These are phyloP conservation scores for Trichosanthes cucumerina DNA, from an alignment of 306 rosid genomes.

Conservation along the genomic window DNA sequence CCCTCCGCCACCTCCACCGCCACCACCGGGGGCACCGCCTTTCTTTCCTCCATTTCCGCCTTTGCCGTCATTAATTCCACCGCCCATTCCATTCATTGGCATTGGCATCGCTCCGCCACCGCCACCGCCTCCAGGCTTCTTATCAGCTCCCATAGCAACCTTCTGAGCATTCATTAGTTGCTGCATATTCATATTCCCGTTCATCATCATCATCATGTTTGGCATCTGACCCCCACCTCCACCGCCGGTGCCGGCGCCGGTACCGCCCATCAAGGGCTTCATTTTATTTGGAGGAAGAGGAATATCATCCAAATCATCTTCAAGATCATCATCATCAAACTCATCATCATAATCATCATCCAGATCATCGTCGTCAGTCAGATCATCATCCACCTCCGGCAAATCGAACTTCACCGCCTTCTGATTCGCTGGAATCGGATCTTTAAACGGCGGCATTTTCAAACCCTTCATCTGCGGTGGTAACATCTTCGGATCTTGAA, in stretches of 20 bases:
- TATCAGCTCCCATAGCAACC: conserved; percentile 12
- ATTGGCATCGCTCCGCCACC: conserved; percentile 14
- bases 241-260: conserved; percentile 8
- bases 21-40: conserved; percentile 22
- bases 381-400: conserved; percentile 43
- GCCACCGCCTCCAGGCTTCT: background rate
- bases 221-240: conserved; percentile 1
- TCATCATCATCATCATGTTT: conserved; percentile 28
- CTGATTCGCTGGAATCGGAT: conserved; percentile 26
- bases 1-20: conserved; percentile 21
- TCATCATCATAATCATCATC: conserved; percentile 31
- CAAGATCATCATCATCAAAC: conserved; percentile 22
- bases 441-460: conserved; percentile 26
- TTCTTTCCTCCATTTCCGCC: conserved; percentile 40
- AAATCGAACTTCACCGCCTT: conserved; percentile 46
- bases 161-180: conserved; percentile 37
- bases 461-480: conserved; percentile 44
- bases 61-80: conserved; percentile 24
- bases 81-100: conserved; percentile 20
- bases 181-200: conserved; percentile 16
- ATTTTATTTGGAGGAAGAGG: conserved; percentile 27
- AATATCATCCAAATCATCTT: conserved; percentile 42
- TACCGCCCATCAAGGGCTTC: conserved; percentile 31
- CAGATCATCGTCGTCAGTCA: conserved; percentile 34
- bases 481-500: conserved; percentile 58